A percentile compares a stretch with the other conserved stretches of the same genome.
Evolutionary conservation across 106 monocot species (phyloP).

Genomic region (Apostasia shenzhenica): DNA sequence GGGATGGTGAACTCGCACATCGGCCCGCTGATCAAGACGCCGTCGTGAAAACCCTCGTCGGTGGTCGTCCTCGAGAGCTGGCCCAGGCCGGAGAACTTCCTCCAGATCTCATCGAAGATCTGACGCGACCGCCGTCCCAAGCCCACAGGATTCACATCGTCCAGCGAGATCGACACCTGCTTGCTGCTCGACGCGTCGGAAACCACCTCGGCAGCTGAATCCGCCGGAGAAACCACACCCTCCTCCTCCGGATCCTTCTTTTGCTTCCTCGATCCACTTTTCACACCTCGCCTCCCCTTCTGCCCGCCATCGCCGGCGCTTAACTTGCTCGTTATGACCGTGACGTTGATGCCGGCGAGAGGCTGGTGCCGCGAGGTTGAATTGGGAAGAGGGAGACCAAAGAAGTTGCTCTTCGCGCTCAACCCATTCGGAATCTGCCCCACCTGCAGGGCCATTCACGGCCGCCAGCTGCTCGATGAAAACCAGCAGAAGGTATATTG

Average conservation of each 20-base stretch:
- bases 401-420: constrained; percentile 5
- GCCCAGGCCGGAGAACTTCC: constrained; percentile 88
- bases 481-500: neutral
- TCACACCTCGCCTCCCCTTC: constrained; percentile 1
- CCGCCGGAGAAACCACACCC: neutral
- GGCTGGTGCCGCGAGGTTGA: neutral
- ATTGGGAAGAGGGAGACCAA: constrained; percentile 7
- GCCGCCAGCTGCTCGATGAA: neutral
- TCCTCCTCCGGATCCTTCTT: constrained; percentile 4
- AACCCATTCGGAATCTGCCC: neutral
- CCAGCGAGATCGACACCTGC: constrained; percentile 35
- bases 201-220: neutral
- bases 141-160: constrained; percentile 88
- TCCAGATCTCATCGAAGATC: constrained; percentile 96
- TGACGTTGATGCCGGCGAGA: neutral
- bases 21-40: constrained; percentile 55
- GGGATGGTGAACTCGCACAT: constrained; percentile 94
- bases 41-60: constrained; percentile 35
- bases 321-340: neutral
- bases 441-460: constrained; percentile 2
- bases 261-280: constrained; percentile 1
- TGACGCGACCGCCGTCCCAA: constrained; percentile 81
- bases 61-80: constrained; percentile 78
- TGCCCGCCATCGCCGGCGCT: neutral
- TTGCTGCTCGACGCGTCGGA: constrained; percentile 1